Evolutionary conservation across 2,329 filamentous ascomycete genomes (phyloP), one percentile per base, ranked within the genome.

Genomic region (Chaetomiaceae sp.): DNA sequence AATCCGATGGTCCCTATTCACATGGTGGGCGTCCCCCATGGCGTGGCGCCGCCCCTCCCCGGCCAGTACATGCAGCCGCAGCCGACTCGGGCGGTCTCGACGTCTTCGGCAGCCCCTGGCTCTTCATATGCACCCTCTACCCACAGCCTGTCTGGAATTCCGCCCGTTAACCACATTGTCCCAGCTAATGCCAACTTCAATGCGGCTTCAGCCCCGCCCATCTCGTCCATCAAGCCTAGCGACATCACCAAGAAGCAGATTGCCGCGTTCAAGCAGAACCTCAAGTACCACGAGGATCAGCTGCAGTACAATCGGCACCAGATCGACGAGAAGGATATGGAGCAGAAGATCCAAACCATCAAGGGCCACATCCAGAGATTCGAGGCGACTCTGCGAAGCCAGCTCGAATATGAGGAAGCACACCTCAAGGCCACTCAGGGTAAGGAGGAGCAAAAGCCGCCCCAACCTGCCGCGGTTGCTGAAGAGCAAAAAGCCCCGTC

Each of bases 221-320:
- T 77, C 22, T 82, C 81, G n/a, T 83, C 81, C 6, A 84, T 84
- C 57, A 75, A 75, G 20, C 76, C 75, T 4, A 84, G 81, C 60
- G 78, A 81, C n/a, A 81, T 84, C 59, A 83, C 79, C 7, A 79
- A 71, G 63, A 80, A 78, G 59, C 81, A 84, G 59, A 75, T 84
- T 46, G 73, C 76, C 20, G 68, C 70, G 38, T 72, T 85, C 50
- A 74, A 73, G 37, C 61, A 64, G n/a, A 74, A 75, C n/a, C 71
- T 85, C 55, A 80, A 76, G 61, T 77, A 78, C 53, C 71, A 79
- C 37, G 76, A 83, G 57, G 77, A 81, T 55, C 81, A 85, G 59
- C 66, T 85, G 40, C 74, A 76, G 48, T 83, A 80, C 70, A 84
- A 85, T 63, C 78, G 75, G 59, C 80, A 84, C 57, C 81, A 84